A percentile compares a stretch with the other conserved stretches of the same genome.
Conservation (phyloP, 345 rosid genomes). For the Populus deltoides region DNA sequence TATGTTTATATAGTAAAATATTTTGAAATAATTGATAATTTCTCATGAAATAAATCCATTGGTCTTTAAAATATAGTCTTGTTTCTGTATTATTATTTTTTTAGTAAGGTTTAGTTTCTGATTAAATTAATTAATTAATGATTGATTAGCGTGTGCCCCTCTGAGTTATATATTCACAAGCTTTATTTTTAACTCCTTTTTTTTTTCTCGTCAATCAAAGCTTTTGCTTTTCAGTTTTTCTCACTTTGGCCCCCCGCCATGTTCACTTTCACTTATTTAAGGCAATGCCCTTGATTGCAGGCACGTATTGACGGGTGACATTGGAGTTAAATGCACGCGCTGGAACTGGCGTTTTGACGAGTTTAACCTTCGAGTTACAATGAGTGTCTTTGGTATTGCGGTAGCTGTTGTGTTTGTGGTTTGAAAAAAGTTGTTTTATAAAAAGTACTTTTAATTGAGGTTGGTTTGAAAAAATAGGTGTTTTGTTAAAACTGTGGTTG, state of each 20-base stretch:
- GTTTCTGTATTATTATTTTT: not conserved
- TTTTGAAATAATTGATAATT: no score
- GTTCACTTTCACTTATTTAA: not conserved
- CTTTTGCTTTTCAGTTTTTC: slow-evolving; percentile 6
- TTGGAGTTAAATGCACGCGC: slow-evolving; percentile 1
- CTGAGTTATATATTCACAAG: not conserved
- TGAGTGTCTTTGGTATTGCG: no score
- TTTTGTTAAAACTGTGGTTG: no score
- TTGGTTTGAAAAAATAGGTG: no score
- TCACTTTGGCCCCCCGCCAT: slow-evolving; percentile 6
- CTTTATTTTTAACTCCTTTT: not conserved
- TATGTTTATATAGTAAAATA: no score
- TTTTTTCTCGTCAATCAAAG: not conserved
- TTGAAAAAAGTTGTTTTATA: no score
- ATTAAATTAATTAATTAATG: not conserved
- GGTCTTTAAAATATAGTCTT: not conserved
- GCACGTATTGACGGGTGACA: not conserved
- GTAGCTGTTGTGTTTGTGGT: no score
- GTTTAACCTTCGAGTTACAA: not conserved
- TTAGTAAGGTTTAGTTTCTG: not conserved
- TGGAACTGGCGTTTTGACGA: not conserved
- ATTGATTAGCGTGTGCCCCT: not conserved
- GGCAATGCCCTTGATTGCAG: slow-evolving; percentile 13
- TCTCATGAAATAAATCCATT: no score
- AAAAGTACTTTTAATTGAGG: no score